Evolutionary conservation across 495 filamentous ascomycete species (phyloP).

Genomic region (Polyplosphaeria fusca): DNA sequence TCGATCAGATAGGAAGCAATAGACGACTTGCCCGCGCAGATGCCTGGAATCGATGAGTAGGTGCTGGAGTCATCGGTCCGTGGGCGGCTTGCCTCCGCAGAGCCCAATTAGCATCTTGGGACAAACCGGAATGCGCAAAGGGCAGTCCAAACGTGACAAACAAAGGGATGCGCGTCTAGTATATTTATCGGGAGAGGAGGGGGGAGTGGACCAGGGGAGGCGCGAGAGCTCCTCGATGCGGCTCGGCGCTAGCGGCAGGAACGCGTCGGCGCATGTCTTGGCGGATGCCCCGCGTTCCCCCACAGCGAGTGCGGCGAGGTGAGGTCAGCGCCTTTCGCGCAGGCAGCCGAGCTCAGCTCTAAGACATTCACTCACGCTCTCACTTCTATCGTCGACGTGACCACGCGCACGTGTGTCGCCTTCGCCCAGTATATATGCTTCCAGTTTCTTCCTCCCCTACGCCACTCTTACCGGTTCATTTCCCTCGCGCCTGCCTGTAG

Average conservation of each 20-base stretch:
- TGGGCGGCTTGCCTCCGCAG: constrained; percentile 71
- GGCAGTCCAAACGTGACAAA: not conserved
- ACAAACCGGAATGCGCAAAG: not conserved
- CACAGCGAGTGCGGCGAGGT: not conserved
- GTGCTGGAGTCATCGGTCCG: too few relatives aligned
- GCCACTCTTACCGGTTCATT: not conserved
- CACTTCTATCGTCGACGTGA: not conserved
- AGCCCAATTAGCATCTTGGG: constrained; percentile 81
- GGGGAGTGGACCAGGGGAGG: too few relatives aligned
- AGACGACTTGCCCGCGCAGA: constrained; percentile 85
- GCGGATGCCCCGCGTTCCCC: constrained; percentile 5
- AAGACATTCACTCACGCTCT: constrained; percentile 23
- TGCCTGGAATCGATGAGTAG: constrained; percentile 56
- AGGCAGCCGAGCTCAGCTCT: not conserved
- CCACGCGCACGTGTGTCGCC: constrained; percentile 11
- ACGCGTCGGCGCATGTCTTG: constrained; percentile 1
- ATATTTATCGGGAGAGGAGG: too few relatives aligned
- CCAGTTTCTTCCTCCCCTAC: constrained; percentile 2
- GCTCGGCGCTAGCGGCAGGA: not conserved
- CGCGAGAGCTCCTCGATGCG: too few relatives aligned
- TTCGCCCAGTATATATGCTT: constrained; percentile 14
- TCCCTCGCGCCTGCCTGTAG: not conserved
- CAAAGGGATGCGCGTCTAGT: too few relatives aligned
- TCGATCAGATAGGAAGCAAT: constrained; percentile 79
- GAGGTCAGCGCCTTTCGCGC: not conserved